phyloP scores from a whole-genome alignment of 108 stramenopile species.

The Cylindrotheca closterium region DNA sequence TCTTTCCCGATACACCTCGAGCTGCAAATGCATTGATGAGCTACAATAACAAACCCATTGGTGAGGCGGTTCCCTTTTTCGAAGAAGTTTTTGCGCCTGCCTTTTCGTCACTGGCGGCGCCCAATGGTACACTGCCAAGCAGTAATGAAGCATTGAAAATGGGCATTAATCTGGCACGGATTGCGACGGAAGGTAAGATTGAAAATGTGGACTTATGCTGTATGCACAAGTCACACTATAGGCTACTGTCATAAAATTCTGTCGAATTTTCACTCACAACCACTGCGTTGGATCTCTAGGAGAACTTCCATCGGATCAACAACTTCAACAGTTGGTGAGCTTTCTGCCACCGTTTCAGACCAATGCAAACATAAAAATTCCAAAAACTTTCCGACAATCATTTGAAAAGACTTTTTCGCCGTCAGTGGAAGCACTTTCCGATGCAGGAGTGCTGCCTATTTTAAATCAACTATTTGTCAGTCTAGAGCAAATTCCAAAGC shows the following conservation, averaged over 20 bases:
- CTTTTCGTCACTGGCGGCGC: constrained; percentile 54
- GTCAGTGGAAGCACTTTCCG: constrained; percentile 38
- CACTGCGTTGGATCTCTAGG: too few relatives aligned
- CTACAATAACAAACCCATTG: constrained; percentile 90
- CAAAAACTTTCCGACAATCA: constrained; percentile 50
- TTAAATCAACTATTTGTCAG: constrained; percentile 69
- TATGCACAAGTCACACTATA: too few relatives aligned
- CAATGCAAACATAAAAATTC: constrained; percentile 37
- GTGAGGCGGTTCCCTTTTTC: constrained; percentile 85
- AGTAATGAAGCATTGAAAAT: constrained; percentile 33
- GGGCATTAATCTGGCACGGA: constrained; percentile 37
- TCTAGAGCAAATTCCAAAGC: constrained; percentile 87
- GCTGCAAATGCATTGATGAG: constrained; percentile 88
- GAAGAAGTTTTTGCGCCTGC: constrained; percentile 86
- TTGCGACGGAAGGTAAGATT: constrained; percentile 32
- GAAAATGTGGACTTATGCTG: too few relatives aligned
- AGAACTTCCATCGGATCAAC: constrained; percentile 68
- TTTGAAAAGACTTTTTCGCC: constrained; percentile 46
- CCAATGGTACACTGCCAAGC: constrained; percentile 42
- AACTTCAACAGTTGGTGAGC: constrained; percentile 24
- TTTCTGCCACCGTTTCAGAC: constrained; percentile 12
- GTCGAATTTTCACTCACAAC: too few relatives aligned
- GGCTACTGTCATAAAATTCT: too few relatives aligned
- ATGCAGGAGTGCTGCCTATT: constrained; percentile 62
- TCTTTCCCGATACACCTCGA: constrained; percentile 91